Base-by-base conservation (phyloP, 2,329 filamentous ascomycete species). In the Septoria linicola region DNA sequence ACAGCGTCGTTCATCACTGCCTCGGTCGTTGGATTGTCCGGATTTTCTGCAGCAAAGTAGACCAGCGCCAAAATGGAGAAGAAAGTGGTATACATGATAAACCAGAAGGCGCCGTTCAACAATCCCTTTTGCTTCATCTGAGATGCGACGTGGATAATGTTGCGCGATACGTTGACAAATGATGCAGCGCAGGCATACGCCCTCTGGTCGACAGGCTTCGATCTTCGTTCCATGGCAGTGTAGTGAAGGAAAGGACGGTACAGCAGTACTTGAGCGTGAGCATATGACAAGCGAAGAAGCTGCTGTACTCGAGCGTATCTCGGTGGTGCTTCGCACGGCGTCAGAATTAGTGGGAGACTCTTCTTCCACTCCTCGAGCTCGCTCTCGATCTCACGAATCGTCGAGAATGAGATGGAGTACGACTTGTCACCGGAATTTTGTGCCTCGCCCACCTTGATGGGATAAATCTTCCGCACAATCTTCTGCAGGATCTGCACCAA, bases 201-300 rank as follows among this genome's bases (percentile, higher is more conserved):
- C 45, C 87, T 77, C 59, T 89, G 84, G 61, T 91, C 87, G n/a
- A 88, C 74, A 40, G 72, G 71, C 40, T 74, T 75, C 6, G 72
- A 72, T 49, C 70, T 69, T 57, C 72, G 72, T 16, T 72, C 66
- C 36, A 83, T 82, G 6, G 88, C 89, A 13, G 89, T 83, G 60
- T 92, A 93, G 66, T 93, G 89, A 10, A 93, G 72, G 66, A 93
- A 93, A 0, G 89, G 89, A 14, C 89, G 78, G 63, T 93, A 93
- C 1, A 93, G 73, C 64, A 93, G 83, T 68, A 93, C 84, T 64
- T 92, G 88, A 4, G 90, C 86, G 63, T 92, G 87, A 2, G 86
- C 87, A 66, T 88, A 92, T n/a, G 84, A 81, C 69, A 93, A 85
- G 30, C 88, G 80, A 16, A 93, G 74, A 19, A 91, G 74, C 57